Evolutionary conservation across 208 protist species (phyloP).

Genomic region (Naegleria fowleri): DNA sequence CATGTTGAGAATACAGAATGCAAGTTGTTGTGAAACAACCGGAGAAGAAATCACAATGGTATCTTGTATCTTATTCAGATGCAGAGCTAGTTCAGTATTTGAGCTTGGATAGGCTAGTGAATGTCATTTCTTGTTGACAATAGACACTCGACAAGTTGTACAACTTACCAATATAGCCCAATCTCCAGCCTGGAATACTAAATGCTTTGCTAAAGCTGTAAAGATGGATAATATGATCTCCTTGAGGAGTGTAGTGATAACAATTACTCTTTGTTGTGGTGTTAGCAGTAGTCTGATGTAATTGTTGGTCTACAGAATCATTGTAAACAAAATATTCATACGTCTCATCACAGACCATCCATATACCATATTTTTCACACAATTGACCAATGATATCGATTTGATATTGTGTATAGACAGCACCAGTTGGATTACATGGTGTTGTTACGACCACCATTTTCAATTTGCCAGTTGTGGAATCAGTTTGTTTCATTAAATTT

Average conservation of each 20-base stretch:
- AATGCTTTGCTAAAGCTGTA: not conserved
- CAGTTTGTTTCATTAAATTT: not conserved
- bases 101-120: not conserved
- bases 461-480: too few species aligned
- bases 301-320: not conserved
- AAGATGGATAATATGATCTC: slow-evolving; percentile 8
- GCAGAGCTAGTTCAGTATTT: not conserved
- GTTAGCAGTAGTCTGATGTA: too few species aligned
- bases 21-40: not conserved
- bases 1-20: not conserved
- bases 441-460: not conserved
- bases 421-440: slow-evolving; percentile 24
- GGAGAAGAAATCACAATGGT: not conserved
- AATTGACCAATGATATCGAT: not conserved
- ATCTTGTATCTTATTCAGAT: not conserved
- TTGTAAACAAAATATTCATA: slow-evolving; percentile 23
- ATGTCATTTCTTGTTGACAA: too few species aligned
- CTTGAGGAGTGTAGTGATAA: not conserved
- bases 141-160: too few species aligned
- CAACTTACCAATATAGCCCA: not conserved
- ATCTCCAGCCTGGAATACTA: not conserved
- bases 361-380: not conserved
- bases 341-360: not conserved
- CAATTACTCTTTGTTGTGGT: not conserved
- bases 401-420: not conserved